Conservation (phyloP, 805 yeast genomes). For the Saturnispora besseyi region DNA sequence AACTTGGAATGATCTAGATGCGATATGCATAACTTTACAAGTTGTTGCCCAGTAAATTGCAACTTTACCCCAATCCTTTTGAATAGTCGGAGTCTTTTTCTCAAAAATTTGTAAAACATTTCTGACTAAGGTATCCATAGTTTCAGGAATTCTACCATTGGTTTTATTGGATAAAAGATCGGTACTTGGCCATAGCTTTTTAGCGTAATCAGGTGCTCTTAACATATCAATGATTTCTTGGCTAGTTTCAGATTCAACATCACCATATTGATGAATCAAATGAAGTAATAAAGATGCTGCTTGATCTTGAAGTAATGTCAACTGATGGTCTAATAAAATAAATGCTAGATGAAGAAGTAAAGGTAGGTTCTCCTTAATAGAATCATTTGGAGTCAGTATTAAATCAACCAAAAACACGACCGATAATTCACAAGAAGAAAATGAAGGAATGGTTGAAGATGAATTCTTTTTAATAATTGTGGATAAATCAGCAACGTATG, state of each 20-base stretch:
- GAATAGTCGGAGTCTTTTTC: slow-evolving; percentile 41
- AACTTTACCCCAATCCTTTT: slow-evolving; percentile 74
- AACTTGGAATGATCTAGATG: slow-evolving; percentile 91
- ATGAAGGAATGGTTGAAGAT: slow-evolving; percentile 48
- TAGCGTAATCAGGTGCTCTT: slow-evolving; percentile 41
- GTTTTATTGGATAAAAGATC: slow-evolving; percentile 67
- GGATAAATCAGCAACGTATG: slow-evolving; percentile 71
- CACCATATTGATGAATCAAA: slow-evolving; percentile 53
- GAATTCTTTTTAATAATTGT: slow-evolving; percentile 38
- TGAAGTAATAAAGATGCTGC: slow-evolving; percentile 70
- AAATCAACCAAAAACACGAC: slow-evolving; percentile 79
- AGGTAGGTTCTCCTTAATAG: slow-evolving; percentile 54
- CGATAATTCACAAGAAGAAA: slow-evolving; percentile 82
- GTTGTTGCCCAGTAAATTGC: slow-evolving; percentile 94
- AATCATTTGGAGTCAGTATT: slow-evolving; percentile 56
- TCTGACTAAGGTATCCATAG: slow-evolving; percentile 70
- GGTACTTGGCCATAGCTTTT: slow-evolving; percentile 73
- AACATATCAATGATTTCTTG: slow-evolving; percentile 49
- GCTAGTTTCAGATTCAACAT: slow-evolving; percentile 43
- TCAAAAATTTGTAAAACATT: slow-evolving; percentile 50
- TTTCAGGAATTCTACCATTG: slow-evolving; percentile 78
- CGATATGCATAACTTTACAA: slow-evolving; percentile 93
- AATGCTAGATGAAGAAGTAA: slow-evolving; percentile 70
- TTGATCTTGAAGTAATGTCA: slow-evolving; percentile 73
- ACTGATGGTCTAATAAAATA: slow-evolving; percentile 80